phyloP scores from a whole-genome alignment of 2,329 filamentous ascomycete species.

The Alternaria brassicicola region DNA sequence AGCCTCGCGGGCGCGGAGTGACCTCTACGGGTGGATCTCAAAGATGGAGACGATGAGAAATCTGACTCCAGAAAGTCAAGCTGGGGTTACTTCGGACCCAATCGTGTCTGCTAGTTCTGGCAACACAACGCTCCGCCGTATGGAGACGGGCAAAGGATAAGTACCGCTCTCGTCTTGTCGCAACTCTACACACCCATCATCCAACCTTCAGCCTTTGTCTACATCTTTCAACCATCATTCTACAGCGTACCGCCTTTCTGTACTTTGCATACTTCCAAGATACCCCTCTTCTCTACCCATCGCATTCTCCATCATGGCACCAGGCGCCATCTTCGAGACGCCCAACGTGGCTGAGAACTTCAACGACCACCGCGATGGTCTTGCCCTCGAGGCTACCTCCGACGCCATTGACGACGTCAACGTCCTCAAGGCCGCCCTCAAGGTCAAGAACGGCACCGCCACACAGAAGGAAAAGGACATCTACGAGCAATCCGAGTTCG shows the following conservation, averaged over 20 bases:
- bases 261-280: slow-evolving; percentile 16
- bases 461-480: slow-evolving; percentile 56
- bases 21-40: slow-evolving; percentile 25
- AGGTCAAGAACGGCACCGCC: slow-evolving; percentile 55
- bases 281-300: slow-evolving; percentile 19
- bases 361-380: slow-evolving; percentile 60
- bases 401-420: slow-evolving; percentile 67
- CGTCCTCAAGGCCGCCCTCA: slow-evolving; percentile 62
- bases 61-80: slow-evolving; percentile 23
- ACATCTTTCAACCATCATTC: not conserved
- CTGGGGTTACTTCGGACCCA: slow-evolving; percentile 28
- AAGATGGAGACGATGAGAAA: slow-evolving; percentile 25
- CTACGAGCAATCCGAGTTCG: slow-evolving; percentile 69
- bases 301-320: slow-evolving; percentile 50
- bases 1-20: slow-evolving; percentile 20
- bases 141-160: slow-evolving; percentile 26
- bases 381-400: slow-evolving; percentile 63
- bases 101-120: slow-evolving; percentile 11
- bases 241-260: not conserved
- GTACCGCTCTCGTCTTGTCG: slow-evolving; percentile 23
- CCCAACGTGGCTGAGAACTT: slow-evolving; percentile 53
- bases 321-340: slow-evolving; percentile 51
- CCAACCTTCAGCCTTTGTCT: slow-evolving; percentile 5
- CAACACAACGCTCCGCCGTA: slow-evolving; percentile 10
- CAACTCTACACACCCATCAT: slow-evolving; percentile 3